Conservation (phyloP, 345 rosid genomes). For the Hypericum androsaemum region DNA sequence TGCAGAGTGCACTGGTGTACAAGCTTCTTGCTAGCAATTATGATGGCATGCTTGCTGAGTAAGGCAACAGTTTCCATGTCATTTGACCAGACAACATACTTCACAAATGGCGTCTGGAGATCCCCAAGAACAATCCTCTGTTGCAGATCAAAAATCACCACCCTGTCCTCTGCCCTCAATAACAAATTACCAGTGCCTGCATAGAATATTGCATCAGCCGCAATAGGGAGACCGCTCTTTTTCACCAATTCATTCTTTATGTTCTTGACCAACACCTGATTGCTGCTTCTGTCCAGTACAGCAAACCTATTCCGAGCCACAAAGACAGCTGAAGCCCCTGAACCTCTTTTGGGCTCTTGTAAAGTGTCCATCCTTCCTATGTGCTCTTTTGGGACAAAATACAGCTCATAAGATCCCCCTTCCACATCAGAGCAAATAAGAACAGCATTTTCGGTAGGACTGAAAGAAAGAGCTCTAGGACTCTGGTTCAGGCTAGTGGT, state of each 20-base stretch:
- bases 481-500: constrained; percentile 66
- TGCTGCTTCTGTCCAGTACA: constrained; percentile 78
- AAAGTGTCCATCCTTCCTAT: constrained; percentile 53
- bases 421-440: constrained; percentile 82
- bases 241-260: constrained; percentile 78
- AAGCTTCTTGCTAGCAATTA: constrained; percentile 74
- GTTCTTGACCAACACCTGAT: constrained; percentile 72
- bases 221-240: constrained; percentile 62
- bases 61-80: constrained; percentile 92
- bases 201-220: constrained; percentile 76
- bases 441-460: constrained; percentile 86
- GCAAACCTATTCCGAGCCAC: constrained; percentile 91
- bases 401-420: constrained; percentile 88
- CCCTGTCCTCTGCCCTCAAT: constrained; percentile 81
- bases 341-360: constrained; percentile 80
- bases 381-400: constrained; percentile 68
- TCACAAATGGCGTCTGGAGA: constrained; percentile 66
- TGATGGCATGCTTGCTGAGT: constrained; percentile 88
- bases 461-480: constrained; percentile 84
- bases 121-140: constrained; percentile 80
- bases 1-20: constrained; percentile 80
- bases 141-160: constrained; percentile 84
- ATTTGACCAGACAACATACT: constrained; percentile 81
- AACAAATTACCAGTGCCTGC: constrained; percentile 87
- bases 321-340: constrained; percentile 72